Evolutionary conservation across 169 alveolate species (phyloP).

Genomic region (Hepatocystis sp.): DNA sequence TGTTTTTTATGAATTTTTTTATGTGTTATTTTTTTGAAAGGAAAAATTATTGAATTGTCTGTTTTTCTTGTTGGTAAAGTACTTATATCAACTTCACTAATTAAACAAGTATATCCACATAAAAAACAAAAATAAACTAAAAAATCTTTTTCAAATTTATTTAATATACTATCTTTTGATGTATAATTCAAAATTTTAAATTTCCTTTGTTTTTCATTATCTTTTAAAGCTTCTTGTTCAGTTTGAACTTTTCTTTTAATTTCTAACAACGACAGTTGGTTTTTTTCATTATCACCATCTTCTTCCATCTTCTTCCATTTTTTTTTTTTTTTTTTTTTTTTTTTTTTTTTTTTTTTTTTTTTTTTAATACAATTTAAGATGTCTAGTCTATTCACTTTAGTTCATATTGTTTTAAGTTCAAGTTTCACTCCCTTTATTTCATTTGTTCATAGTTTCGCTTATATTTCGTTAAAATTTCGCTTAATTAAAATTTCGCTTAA

Average conservation of each 20-base stretch:
- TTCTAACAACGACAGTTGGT: slow-evolving; percentile 55
- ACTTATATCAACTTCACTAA: slow-evolving; percentile 61
- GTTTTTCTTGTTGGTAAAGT: slow-evolving; percentile 52
- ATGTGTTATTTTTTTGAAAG: slow-evolving; percentile 29
- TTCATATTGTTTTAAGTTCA: too few relatives aligned
- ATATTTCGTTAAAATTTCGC: too few relatives aligned
- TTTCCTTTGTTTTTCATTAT: slow-evolving; percentile 46
- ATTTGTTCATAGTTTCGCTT: too few relatives aligned
- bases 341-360: too few relatives aligned
- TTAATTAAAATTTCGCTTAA: too few relatives aligned
- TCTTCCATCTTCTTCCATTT: slow-evolving; percentile 2
- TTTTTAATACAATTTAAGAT: too few relatives aligned
- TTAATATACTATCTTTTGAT: slow-evolving; percentile 51
- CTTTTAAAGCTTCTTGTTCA: slow-evolving; percentile 58
- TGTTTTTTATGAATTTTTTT: slow-evolving; percentile 62
- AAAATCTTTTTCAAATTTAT: slow-evolving; percentile 60
- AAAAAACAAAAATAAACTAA: slow-evolving; percentile 68
- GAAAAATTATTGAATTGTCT: slow-evolving; percentile 62
- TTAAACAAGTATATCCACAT: slow-evolving; percentile 67
- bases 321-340: too few relatives aligned
- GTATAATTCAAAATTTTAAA: slow-evolving; percentile 67
- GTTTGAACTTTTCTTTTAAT: slow-evolving; percentile 73
- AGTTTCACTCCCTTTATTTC: too few relatives aligned
- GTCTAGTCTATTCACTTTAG: too few relatives aligned
- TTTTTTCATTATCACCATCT: background rate